Evolutionary conservation across 768 basidiomycete species (phyloP), one percentile per base, ranked within the genome.

Genomic region (Pholiota molesta): DNA sequence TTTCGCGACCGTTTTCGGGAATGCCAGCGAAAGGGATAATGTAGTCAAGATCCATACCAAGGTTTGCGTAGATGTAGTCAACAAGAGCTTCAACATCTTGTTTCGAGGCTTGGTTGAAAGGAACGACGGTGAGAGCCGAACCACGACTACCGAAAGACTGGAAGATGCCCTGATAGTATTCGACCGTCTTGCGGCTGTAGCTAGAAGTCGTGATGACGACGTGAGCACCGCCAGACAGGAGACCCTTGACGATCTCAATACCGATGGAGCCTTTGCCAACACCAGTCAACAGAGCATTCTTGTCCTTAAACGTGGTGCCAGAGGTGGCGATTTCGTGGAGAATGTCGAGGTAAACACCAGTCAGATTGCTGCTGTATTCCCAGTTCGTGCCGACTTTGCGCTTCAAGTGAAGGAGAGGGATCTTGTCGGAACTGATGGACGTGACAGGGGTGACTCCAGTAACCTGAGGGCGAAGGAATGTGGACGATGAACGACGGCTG

Each of bases 101-200:
- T 77, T 95, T 97, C 3, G 97, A 99, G 29, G 92, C 97, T 74
- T 99, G 97, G 72, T 99, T 99, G 87, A 99, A 99, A 14, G 97
- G 97, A 35, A 99, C 97, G 55, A 99, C 97, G 13, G 95, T 95
- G 49, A 99, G 83, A 19, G 95, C 92, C n/a, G 97, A 96, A 9
- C 96, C 97, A 65, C 94, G 90, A 68, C 94, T 94, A 19, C 97
- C 97, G 69, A 89, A 90, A 62, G 91, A 89, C 75, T 99, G 97
- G 86, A 91, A 99, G 75, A 99, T 96, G 49, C 90, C 90, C 74
- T 99, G 97, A 77, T 99, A 99, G 76, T 96, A 99, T 75, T 98
- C 96, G 63, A 99, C 97, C 13, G 91, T 94, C 59, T 93, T 87
- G 64, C 97, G 94, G 74, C 84, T 96, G 80, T 97, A 99, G 70